phyloP scores from a whole-genome alignment of 768 basidiomycete genomes.

The Fibroporia radiculosa region DNA sequence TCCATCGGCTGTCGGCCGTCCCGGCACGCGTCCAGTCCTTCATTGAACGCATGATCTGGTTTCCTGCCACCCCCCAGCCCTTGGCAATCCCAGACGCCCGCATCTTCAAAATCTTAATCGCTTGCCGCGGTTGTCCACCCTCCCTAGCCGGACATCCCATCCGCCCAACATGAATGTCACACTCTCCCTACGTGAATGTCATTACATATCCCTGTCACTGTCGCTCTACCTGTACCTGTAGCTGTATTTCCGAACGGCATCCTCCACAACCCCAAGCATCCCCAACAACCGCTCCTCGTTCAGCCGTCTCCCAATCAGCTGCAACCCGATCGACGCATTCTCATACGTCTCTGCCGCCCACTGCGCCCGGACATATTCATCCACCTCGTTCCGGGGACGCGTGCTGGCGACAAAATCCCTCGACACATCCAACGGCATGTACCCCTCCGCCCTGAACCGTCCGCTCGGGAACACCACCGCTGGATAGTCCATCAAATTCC shows the following conservation, averaged over 20 bases:
- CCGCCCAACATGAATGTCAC: not conserved
- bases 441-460: conserved; percentile 22
- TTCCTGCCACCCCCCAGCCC: too few relatives aligned
- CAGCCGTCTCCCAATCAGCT: conserved; percentile 42
- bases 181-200: not conserved
- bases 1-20: too few relatives aligned
- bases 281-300: conserved; percentile 43
- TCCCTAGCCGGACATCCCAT: not conserved
- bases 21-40: not conserved
- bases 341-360: conserved; percentile 37
- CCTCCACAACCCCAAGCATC: conserved; percentile 34
- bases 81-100: too few relatives aligned
- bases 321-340: conserved; percentile 37
- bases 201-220: too few relatives aligned
- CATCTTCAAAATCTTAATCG: not conserved
- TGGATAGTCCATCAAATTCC: conserved; percentile 46
- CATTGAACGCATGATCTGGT: too few relatives aligned
- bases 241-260: conserved; percentile 14
- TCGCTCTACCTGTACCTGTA: conserved; percentile 3
- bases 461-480: conserved; percentile 41
- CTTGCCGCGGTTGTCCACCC: not conserved
- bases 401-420: not conserved
- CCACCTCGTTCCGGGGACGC: conserved; percentile 26
- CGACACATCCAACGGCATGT: conserved; percentile 13
- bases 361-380: conserved; percentile 28